Percentiles rank a stretch among this genome's conserved stretches.
These are phyloP conservation scores for Naganishia randhawae DNA, from an alignment of 768 basidiomycete genomes.

Conservation along the genomic window DNA sequence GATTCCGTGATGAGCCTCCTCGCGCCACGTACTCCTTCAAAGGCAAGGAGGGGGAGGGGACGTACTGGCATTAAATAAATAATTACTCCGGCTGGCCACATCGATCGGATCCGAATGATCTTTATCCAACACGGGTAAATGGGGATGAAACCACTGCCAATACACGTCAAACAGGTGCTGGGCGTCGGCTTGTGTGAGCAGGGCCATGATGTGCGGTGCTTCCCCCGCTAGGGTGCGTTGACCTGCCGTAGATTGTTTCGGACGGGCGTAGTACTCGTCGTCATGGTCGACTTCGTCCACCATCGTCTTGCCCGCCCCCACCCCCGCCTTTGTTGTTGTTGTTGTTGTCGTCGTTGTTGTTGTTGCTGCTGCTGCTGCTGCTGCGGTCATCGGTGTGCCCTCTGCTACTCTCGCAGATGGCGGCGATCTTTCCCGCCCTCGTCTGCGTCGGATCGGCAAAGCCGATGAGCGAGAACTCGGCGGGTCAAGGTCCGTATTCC, in stretches of 20 bases:
- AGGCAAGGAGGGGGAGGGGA: too few species aligned
- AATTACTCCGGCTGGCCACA: conserved; percentile 39
- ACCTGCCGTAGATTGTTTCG: conserved; percentile 13
- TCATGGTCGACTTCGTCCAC: neutral
- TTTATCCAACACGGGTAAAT: conserved; percentile 37
- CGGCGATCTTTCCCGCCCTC: too few species aligned
- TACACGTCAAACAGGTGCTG: conserved; percentile 37
- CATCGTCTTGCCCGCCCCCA: neutral
- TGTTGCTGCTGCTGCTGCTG: neutral
- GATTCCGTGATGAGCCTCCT: neutral
- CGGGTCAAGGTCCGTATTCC: neutral
- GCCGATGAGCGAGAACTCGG: too few species aligned
- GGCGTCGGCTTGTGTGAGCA: conserved; percentile 35
- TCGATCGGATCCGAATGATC: conserved; percentile 31
- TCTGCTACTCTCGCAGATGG: too few species aligned
- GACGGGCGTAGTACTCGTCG: conserved; percentile 35
- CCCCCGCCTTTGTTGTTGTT: neutral
- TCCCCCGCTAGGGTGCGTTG: conserved; percentile 34
- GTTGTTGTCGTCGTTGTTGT: neutral
- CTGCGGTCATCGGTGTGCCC: too few species aligned
- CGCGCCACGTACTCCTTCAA: too few species aligned
- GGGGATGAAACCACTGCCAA: conserved; percentile 37
- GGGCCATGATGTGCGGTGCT: conserved; percentile 41
- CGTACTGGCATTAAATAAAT: conserved; percentile 44
- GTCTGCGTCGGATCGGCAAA: too few species aligned